Percentiles rank a stretch among this genome's conserved stretches.
Conservation (phyloP, 768 basidiomycete species). For the Mycena latifolia region DNA sequence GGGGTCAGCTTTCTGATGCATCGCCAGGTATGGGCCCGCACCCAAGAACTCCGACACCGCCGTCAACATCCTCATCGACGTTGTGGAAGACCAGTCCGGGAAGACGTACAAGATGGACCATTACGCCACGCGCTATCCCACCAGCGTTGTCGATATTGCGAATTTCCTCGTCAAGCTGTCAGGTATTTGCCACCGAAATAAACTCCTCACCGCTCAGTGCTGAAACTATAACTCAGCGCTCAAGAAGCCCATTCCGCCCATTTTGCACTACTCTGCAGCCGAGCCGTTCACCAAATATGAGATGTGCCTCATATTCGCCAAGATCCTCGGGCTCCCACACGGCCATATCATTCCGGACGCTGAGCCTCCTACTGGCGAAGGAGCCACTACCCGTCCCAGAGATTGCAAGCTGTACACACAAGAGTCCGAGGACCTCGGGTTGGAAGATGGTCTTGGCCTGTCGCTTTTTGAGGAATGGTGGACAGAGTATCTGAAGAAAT, state of each 20-base stretch:
- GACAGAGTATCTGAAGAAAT: conserved; percentile 60
- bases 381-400: conserved; percentile 80
- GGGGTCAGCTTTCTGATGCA: conserved; percentile 8
- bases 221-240: conserved; percentile 39
- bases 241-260: conserved; percentile 68
- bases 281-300: conserved; percentile 94
- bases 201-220: not conserved
- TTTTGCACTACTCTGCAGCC: conserved; percentile 88
- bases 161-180: conserved; percentile 83
- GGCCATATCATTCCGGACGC: conserved; percentile 81
- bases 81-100: conserved; percentile 88
- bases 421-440: conserved; percentile 77
- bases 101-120: conserved; percentile 97
- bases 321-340: conserved; percentile 77
- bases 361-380: conserved; percentile 71
- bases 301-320: conserved; percentile 86
- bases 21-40: conserved; percentile 84
- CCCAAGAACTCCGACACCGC: conserved; percentile 90
- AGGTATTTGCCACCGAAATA: conserved; percentile 55
- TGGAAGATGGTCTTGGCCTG: conserved; percentile 70
- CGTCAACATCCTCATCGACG: conserved; percentile 88
- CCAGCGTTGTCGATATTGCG: conserved; percentile 90
- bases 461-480: conserved; percentile 91
- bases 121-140: conserved; percentile 93
- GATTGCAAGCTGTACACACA: conserved; percentile 85